These are phyloP conservation scores for Westerdykella sp. DNA, from an alignment of 2,329 filamentous ascomycete genomes.

Conservation along the genomic window DNA sequence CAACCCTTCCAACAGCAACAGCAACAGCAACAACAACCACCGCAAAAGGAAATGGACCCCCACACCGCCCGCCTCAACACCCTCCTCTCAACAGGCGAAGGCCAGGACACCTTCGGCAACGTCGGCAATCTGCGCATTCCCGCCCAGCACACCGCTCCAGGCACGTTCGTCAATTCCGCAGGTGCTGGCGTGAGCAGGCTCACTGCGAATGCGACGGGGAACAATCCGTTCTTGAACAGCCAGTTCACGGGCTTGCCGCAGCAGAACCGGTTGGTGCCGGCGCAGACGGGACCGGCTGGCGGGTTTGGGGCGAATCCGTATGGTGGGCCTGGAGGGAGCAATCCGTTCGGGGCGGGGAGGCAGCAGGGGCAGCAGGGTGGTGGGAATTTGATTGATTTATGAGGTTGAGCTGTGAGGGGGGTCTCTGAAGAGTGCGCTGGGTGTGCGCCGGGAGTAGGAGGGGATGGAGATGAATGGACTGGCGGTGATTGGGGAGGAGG, in stretches of 20 bases:
- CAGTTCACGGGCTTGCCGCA: slow-evolving; percentile 68
- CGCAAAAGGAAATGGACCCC: slow-evolving; percentile 46
- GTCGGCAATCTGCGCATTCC: slow-evolving; percentile 94
- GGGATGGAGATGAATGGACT: slow-evolving; percentile 2
- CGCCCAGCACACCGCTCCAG: slow-evolving; percentile 91
- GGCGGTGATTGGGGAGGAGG: slow-evolving; percentile 4
- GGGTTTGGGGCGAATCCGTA: slow-evolving; percentile 42
- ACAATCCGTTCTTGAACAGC: slow-evolving; percentile 81
- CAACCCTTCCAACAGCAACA: slow-evolving; percentile 35
- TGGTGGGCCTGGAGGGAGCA: slow-evolving; percentile 38
- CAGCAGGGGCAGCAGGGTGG: slow-evolving; percentile 42
- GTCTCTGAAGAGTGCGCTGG: slow-evolving; percentile 9
- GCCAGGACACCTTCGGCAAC: slow-evolving; percentile 96
- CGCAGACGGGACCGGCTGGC: slow-evolving; percentile 47
- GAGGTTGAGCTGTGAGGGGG: slow-evolving; percentile 2
- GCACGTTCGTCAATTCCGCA: slow-evolving; percentile 93
- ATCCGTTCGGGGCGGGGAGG: slow-evolving; percentile 50
- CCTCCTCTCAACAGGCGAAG: slow-evolving; percentile 79
- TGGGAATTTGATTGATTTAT: slow-evolving; percentile 59
- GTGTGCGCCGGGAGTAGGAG: slow-evolving; percentile 15
- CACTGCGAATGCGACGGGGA: slow-evolving; percentile 63
- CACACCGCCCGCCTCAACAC: slow-evolving; percentile 73
- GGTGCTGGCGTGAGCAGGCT: slow-evolving; percentile 71
- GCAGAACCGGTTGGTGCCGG: slow-evolving; percentile 43
- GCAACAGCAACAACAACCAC: slow-evolving; percentile 35